Base-by-base conservation (phyloP, 1,139 yeast species). In the Yamadazyma sp. region DNA sequence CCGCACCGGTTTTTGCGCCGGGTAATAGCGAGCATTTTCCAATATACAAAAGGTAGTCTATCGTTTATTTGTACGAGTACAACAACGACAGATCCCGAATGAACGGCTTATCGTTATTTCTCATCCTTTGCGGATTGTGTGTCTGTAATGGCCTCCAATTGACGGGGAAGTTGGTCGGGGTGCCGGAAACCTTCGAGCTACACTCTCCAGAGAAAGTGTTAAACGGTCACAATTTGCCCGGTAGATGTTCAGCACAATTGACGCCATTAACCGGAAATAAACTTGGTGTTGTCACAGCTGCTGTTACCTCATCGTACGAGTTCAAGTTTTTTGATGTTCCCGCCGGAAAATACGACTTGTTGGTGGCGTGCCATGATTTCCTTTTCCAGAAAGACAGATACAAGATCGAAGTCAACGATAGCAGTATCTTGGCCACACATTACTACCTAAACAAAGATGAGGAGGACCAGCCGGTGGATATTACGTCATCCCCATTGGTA, bases 321-420 rank as follows among this genome's bases (percentile, higher is more conserved):
- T 71, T 68, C 44, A 33, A 37, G 1, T 66, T 60, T 38, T 44
- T 49, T 6, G 49, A 53, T 12, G 51, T 72, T 38, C 31, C 37
- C 2, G 41, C 48, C 10, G 77, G 77, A 5, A 57, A 54, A 33
- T 70, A 72, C 43, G 62, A 65, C 38, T 59, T 72, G 33, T 29
- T 53, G 14, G 54, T 71, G 6, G 50, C 58, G 39, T 64, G 74
- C 1, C 66, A 69, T 48, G 77, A 72, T 44, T 69, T 69, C 45
- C 41, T 45, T 7, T 55, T 72, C 31, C 40, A 43, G 14, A 43
- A 43, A 25, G 56, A 59, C 31, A 52, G 69, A 36, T 69, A 49
- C 48, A 51, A 55, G 32, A 49, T 72, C 10, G 43, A 49, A 6
- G 66, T 66, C 7, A 51, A 52, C 23, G 54, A 47, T 7, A 47